Conservation (phyloP, 306 rosid species). For the Prunus mira region DNA sequence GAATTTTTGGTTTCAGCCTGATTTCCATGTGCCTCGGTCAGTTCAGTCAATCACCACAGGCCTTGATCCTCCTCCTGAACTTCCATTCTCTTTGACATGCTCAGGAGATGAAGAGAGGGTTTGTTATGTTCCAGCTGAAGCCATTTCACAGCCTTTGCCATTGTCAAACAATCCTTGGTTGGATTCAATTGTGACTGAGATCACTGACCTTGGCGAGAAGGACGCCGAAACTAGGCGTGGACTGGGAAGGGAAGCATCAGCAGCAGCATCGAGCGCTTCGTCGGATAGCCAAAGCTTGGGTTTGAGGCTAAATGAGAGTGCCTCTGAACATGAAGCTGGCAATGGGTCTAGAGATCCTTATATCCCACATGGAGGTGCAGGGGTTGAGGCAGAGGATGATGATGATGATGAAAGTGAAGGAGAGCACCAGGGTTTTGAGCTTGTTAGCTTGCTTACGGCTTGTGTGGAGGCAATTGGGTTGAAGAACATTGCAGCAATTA, state of each 20-base stretch:
- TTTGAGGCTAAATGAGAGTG: slow-evolving; percentile 50
- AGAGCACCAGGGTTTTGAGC: slow-evolving; percentile 69
- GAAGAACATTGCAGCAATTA: slow-evolving; percentile 56
- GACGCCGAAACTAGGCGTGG: slow-evolving; percentile 47
- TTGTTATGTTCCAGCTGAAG: slow-evolving; percentile 64
- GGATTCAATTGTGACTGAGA: slow-evolving; percentile 59
- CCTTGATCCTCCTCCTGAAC: neutral
- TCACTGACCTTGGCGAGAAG: slow-evolving; percentile 63
- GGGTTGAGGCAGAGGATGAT: slow-evolving; percentile 50
- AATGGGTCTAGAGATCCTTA: slow-evolving; percentile 61
- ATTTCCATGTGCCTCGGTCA: slow-evolving; percentile 3
- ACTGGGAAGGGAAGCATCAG: slow-evolving; percentile 46
- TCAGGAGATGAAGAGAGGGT: slow-evolving; percentile 63
- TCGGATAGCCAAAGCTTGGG: slow-evolving; percentile 64
- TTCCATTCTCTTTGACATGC: slow-evolving; percentile 55
- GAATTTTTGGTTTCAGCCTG: slow-evolving; percentile 60
- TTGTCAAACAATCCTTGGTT: slow-evolving; percentile 57
- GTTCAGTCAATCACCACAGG: too few relatives aligned
- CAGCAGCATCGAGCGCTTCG: slow-evolving; percentile 53
- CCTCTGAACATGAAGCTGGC: slow-evolving; percentile 60
- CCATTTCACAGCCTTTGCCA: slow-evolving; percentile 54
- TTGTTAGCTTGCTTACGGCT: slow-evolving; percentile 62
- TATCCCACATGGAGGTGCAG: slow-evolving; percentile 41
- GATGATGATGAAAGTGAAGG: slow-evolving; percentile 40
- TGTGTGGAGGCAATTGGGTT: slow-evolving; percentile 84